Evolutionary conservation across 1,139 yeast species (phyloP).

Genomic region (Geotrichum restrictum): DNA sequence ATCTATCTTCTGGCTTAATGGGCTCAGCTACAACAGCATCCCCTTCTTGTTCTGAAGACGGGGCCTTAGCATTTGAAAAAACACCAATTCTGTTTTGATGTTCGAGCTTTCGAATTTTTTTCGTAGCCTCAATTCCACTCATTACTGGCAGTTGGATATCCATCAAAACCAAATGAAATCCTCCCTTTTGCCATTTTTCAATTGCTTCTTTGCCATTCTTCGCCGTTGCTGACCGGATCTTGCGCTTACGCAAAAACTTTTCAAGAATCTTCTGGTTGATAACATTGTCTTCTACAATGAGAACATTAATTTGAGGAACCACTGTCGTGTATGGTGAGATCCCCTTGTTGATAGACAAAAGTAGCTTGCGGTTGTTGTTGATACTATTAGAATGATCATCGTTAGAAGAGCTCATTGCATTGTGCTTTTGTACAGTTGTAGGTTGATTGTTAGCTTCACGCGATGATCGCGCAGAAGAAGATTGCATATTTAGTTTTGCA

Average conservation of each 20-base stretch:
- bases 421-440: background rate
- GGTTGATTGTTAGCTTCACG: background rate
- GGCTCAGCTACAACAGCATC: conserved; percentile 17
- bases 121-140: conserved; percentile 90
- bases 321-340: conserved; percentile 20
- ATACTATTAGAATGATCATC: conserved; percentile 1
- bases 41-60: conserved; percentile 5
- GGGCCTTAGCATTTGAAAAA: conserved; percentile 43
- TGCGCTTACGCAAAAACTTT: conserved; percentile 81
- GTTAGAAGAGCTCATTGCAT: background rate
- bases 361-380: conserved; percentile 16
- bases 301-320: conserved; percentile 76
- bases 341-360: conserved; percentile 17
- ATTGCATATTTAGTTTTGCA: background rate
- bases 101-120: conserved; percentile 81
- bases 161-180: conserved; percentile 87
- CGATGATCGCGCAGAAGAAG: background rate
- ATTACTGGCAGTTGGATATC: conserved; percentile 91
- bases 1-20: conserved; percentile 42
- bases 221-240: conserved; percentile 49
- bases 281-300: conserved; percentile 93
- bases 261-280: conserved; percentile 91
- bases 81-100: conserved; percentile 79
- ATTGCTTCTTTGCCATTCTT: conserved; percentile 90
- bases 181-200: conserved; percentile 91